phyloP scores from a whole-genome alignment of 1,284 basidiomycete species.

The Irpex sp. region DNA sequence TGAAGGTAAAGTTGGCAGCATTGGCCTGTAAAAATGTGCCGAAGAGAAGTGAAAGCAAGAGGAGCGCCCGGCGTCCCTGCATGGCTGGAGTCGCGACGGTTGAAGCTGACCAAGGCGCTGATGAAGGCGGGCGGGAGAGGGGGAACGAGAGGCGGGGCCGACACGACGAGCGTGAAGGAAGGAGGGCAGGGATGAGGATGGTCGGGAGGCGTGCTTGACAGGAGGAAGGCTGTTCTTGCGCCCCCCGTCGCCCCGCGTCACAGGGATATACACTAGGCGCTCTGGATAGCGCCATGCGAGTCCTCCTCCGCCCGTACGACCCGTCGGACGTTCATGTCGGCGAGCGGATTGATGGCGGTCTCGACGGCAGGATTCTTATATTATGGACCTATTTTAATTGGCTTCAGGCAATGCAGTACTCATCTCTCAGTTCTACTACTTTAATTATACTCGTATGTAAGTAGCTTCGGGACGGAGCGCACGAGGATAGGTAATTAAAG shows the following conservation, averaged over 20 bases:
- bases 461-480: no score
- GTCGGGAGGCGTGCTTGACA: neutral
- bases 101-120: neutral
- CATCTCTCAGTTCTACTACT: no score
- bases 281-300: neutral
- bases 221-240: conserved; percentile 1
- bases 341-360: no score
- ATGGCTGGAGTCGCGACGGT: conserved; percentile 9
- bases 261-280: neutral
- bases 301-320: no score
- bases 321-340: no score
- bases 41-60: conserved; percentile 21
- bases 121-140: neutral
- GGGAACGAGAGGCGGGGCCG: neutral
- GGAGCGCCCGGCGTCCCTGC: conserved; percentile 19
- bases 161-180: neutral
- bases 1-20: conserved; percentile 50
- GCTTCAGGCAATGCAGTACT: no score
- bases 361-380: no score
- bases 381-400: no score
- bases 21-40: conserved; percentile 21
- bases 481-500: no score
- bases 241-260: neutral
- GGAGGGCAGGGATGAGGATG: neutral
- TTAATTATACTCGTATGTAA: no score